Evolutionary conservation across 805 yeast genomes (phyloP), one percentile per base, ranked within the genome.

Genomic region (Candida tallmaniae): DNA sequence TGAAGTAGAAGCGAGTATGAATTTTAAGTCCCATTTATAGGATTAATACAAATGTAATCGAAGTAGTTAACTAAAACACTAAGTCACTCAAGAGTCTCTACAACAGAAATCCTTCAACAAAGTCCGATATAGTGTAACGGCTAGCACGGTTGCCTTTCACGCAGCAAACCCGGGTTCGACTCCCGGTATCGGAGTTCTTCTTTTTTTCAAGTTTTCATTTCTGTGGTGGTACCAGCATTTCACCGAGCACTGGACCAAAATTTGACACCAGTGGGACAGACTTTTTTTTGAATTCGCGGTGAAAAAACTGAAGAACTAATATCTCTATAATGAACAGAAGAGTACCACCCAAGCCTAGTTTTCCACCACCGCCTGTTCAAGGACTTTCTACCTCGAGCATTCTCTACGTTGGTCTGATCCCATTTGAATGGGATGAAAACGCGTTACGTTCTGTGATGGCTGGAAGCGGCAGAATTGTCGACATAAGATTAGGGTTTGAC

Each of bases 141-240:
- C 66, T 66, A 66, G 63, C 73, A 66, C 71, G 67, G 70, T 63
- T 64, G 70, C 66, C 71, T 66, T 63, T 66, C 71, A 65, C 73
- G 67, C 70, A 64, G 70, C 70, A 65, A 53, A 66, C 71, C 73
- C 82, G 84, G 84, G 84, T 79, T 79, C 84, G 83, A 79, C 83
- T 77, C 84, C 84, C 84, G 82, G 85, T 71, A 76, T 76, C 83
- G 84, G 84, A 78, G 73, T 30, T 12, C 23, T 27, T 6, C 11
- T 15, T 31, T 39, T 31, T 30, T 34, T 32, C 24, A 11, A 19
- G 29, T 29, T 20, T 20, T 20, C 23, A 20, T n/a, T n/a, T n/a
- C n/a, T n/a, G n/a, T n/a, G n/a, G n/a, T n/a, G n/a, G n/a, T n/a
- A n/a, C n/a, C n/a, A n/a, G n/a, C n/a, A n/a, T n/a, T n/a, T n/a